Evolutionary conservation across 176 grass and related monocot genomes (phyloP).

Genomic region (Melocanna baccifera): DNA sequence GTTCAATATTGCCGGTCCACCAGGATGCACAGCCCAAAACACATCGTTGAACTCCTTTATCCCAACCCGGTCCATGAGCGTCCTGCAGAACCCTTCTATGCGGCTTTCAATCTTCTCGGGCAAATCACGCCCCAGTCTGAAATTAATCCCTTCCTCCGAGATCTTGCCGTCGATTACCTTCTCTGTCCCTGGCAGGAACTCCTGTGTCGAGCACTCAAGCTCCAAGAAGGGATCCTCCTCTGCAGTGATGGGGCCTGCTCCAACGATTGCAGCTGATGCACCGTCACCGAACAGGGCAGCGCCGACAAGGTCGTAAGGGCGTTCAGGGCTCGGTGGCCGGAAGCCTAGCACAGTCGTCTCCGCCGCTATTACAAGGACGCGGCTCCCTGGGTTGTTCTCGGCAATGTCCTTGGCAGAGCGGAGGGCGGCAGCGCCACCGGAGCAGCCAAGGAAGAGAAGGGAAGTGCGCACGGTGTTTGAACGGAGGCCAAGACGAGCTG

Average conservation of each 20-base stretch:
- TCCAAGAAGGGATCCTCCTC: slow-evolving; percentile 68
- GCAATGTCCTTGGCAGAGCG: slow-evolving; percentile 92
- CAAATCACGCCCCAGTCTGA: slow-evolving; percentile 74
- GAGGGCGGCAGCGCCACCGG: slow-evolving; percentile 72
- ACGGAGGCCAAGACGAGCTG: slow-evolving; percentile 56
- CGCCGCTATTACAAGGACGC: slow-evolving; percentile 64
- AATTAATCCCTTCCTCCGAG: slow-evolving; percentile 81
- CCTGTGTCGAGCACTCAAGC: slow-evolving; percentile 63
- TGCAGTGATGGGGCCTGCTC: slow-evolving; percentile 53
- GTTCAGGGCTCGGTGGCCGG: slow-evolving; percentile 65
- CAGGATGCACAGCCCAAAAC: slow-evolving; percentile 84
- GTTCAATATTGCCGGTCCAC: slow-evolving; percentile 78
- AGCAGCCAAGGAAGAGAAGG: slow-evolving; percentile 82
- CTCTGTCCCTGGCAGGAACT: slow-evolving; percentile 79
- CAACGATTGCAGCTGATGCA: slow-evolving; percentile 70
- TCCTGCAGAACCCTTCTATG: slow-evolving; percentile 74
- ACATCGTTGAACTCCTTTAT: slow-evolving; percentile 75
- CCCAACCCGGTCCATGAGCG: slow-evolving; percentile 48
- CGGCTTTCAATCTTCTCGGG: slow-evolving; percentile 65
- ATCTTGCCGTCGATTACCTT: slow-evolving; percentile 70
- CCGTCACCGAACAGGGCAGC: slow-evolving; percentile 88
- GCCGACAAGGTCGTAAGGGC: slow-evolving; percentile 84
- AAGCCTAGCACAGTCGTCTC: slow-evolving; percentile 89
- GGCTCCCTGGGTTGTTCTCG: slow-evolving; percentile 82
- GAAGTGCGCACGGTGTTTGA: slow-evolving; percentile 57